Conservation (phyloP, 495 filamentous ascomycete species). For the Trypethelium eluteriae region DNA sequence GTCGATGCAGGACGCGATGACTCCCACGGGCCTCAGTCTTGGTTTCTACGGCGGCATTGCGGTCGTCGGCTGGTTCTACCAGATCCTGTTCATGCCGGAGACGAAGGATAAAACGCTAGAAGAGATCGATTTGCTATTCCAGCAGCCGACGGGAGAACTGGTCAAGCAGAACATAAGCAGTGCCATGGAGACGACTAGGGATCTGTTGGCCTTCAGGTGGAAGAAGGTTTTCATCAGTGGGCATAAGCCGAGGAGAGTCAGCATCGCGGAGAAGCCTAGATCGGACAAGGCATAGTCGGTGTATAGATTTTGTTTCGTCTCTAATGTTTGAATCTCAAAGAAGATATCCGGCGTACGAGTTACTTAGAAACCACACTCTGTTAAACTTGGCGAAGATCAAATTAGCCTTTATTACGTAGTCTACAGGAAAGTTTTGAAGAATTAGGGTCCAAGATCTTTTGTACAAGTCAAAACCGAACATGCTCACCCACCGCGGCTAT, state of each 20-base stretch:
- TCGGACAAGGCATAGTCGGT: not conserved
- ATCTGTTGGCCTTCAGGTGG: conserved; percentile 18
- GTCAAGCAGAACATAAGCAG: conserved; percentile 30
- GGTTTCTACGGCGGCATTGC: conserved; percentile 58
- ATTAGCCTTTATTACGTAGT: too few species aligned
- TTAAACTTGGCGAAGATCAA: too few species aligned
- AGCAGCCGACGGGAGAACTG: conserved; percentile 47
- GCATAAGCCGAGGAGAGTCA: conserved; percentile 11
- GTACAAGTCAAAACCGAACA: too few species aligned
- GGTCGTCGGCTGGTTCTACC: conserved; percentile 50
- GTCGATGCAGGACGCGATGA: conserved; percentile 51
- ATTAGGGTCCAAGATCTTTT: too few species aligned
- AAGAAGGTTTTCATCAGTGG: conserved; percentile 22
- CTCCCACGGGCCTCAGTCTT: conserved; percentile 48
- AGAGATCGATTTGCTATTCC: conserved; percentile 54
- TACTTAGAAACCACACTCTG: too few species aligned
- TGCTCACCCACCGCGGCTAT: too few species aligned
- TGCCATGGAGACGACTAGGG: conserved; percentile 17
- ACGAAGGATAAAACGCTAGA: conserved; percentile 57
- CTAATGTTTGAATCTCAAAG: not conserved
- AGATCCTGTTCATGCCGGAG: conserved; percentile 56
- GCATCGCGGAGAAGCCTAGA: conserved; percentile 13
- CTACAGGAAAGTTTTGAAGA: too few species aligned
- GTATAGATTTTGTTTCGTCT: not conserved
- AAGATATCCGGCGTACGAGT: not conserved